Base-by-base conservation (phyloP, 352 stramenopile genomes). In the Globisporangium spinosum region DNA sequence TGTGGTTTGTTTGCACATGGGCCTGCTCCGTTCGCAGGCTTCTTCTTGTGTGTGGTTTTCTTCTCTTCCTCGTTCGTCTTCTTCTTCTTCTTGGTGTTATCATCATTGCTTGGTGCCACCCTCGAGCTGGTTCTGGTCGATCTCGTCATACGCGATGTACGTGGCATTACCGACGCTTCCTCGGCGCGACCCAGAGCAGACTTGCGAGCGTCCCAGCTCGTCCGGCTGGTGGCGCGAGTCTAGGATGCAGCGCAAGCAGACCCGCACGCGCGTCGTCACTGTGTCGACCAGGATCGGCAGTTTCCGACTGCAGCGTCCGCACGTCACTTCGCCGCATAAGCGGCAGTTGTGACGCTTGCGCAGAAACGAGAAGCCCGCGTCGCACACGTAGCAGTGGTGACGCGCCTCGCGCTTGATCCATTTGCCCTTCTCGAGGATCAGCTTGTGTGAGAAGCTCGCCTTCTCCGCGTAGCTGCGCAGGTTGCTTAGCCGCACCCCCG, bases 201-300 rank as follows among this genome's bases (percentile, higher is more conserved):
- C 69, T 64, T 88, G 64, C 13, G 64, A 66, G 20, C 72, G 70
- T 0, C 75, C 75, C 10, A 77, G 54, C 35, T 82, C 84, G 65
- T 92, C 84, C 15, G 82, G 82, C 47, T 89, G 76, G 63, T 78
- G 79, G 51, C 87, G 73, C 2, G 83, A 89, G 69, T 86, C 75
- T 23, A 93, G 62, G 67, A 94, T 90, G 75, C 87, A 94, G 64
- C 82, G 76, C 53, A 94, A 67, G 67, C 87, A 94, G 34, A 92
- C 83, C 25, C 87, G 89, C 45, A 94, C 85, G 23, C 80, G 83
- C 1, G 80, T 82, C 12, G 79, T 87, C 59, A 83, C 74, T 0
- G 77, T 68, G 25, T 88, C 82, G 10, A 89, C 81, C 23, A 92
- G 77, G 53, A 93, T 77, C 2, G 86, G 76, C 67, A 92, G 79